Evolutionary conservation across 2,329 filamentous ascomycete genomes (phyloP).

Genomic region (Colletotrichum tofieldiae): DNA sequence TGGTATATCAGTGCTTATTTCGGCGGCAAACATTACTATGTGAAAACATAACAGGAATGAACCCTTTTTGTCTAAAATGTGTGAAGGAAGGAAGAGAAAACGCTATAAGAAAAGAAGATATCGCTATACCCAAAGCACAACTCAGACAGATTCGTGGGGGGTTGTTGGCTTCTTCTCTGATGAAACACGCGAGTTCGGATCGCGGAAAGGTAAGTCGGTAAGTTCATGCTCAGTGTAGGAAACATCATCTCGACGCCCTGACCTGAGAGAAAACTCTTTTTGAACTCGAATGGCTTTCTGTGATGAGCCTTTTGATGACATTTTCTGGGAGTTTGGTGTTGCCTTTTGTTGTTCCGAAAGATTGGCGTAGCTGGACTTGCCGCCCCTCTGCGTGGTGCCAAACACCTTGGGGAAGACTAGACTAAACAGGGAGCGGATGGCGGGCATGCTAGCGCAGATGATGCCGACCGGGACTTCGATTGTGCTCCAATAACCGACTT

Average conservation of each 20-base stretch:
- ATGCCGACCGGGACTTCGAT: conserved; percentile 40
- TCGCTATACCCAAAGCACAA: no score
- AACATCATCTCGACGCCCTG: conserved; percentile 28
- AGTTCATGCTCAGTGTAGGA: conserved; percentile 27
- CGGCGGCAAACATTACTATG: no score
- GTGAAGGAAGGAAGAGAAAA: neutral
- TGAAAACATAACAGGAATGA: neutral
- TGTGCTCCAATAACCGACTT: conserved; percentile 39
- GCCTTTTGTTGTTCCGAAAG: conserved; percentile 17
- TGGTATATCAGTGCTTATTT: neutral
- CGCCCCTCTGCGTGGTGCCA: conserved; percentile 45
- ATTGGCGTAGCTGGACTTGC: conserved; percentile 35
- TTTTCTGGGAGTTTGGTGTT: conserved; percentile 7
- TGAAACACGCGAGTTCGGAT: conserved; percentile 15
- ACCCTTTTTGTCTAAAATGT: neutral
- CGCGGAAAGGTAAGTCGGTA: neutral
- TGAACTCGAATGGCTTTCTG: conserved; percentile 21
- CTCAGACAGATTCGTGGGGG: conserved; percentile 28
- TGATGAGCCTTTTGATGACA: conserved; percentile 13
- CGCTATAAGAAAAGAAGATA: neutral
- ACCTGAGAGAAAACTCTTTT: conserved; percentile 34
- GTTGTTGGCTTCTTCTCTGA: conserved; percentile 22
- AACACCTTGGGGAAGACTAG: conserved; percentile 55
- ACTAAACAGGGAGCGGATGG: conserved; percentile 53
- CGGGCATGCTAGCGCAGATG: conserved; percentile 44